Base-by-base conservation (phyloP, 257 asterid species). In the Galeopsis tetrahit region DNA sequence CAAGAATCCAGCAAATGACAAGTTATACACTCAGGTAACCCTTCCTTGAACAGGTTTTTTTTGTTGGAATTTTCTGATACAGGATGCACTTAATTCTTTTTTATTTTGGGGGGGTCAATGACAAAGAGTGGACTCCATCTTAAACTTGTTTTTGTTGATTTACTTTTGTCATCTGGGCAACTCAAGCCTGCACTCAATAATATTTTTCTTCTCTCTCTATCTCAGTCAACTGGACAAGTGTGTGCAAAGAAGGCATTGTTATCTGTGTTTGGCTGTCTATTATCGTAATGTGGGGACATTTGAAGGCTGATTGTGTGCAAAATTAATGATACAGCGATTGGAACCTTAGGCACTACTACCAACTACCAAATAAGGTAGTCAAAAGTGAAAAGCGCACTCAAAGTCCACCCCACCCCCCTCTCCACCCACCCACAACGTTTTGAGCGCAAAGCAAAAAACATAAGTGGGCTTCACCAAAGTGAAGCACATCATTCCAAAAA, bases 1-100 rank as follows among this genome's bases (percentile, higher is more conserved):
- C n/a, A 46, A 48, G 34, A 74, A 17, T 10, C 44, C 43, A 31
- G 9, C 43, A 39, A 51, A 65, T 33, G 60, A 56, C 59, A 55
- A 28, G 33, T 15, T 62, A 48, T 40, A 14, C 5, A 65, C 52
- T 36, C 40, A 46, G 38, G 40, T 10, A 71, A 10, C 31, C 67
- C 14, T 44, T 3, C 6, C 51, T 14, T 13, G 6, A 39, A 48
- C 8, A 52, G 56, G n/a, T 31, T 61, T 42, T 49, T 21, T 21
- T 21, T 21, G 28, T 21, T 14, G n/a, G 36, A 34, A 56, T 17
- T 36, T 62, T 17, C 33, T 48, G 43, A 48, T 14, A 36, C 11
- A n/a, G 39, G 28, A 39, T 28, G 62, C 38, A 2, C n/a, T 57
- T 32, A 6, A 13, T 28, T 56, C 14, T 34, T 36, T 4, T 35